Evolutionary conservation across 805 yeast genomes (phyloP).

Genomic region (Zygosaccharomyces siamensis): DNA sequence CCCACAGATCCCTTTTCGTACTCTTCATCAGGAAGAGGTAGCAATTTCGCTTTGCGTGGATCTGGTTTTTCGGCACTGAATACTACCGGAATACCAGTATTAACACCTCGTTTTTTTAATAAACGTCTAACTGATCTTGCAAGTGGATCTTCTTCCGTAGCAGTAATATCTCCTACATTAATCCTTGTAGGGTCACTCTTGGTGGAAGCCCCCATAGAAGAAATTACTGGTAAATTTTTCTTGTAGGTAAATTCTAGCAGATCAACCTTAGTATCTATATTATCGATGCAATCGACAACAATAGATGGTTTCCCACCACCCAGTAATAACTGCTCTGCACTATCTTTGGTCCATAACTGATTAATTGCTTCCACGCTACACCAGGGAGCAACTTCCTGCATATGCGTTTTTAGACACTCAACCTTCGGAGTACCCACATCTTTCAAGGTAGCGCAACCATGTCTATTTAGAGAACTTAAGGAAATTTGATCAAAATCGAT

Average conservation of each 20-base stretch:
- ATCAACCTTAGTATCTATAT: conserved; percentile 94
- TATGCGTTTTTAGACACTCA: conserved; percentile 63
- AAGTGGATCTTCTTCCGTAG: conserved; percentile 90
- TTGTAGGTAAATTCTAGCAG: conserved; percentile 67
- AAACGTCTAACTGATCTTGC: conserved; percentile 83
- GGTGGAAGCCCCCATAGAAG: conserved; percentile 97
- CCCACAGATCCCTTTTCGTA: conserved; percentile 56
- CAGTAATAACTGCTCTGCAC: conserved; percentile 55
- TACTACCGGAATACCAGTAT: conserved; percentile 74
- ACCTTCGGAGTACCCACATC: conserved; percentile 96
- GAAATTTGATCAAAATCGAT: conserved; percentile 97
- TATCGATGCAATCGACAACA: conserved; percentile 93
- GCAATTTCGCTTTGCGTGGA: conserved; percentile 80
- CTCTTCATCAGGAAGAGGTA: conserved; percentile 83
- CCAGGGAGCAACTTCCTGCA: conserved; percentile 89
- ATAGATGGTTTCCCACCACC: conserved; percentile 57
- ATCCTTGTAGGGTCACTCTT: conserved; percentile 93
- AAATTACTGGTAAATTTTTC: conserved; percentile 59
- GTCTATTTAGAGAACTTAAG: conserved; percentile 85
- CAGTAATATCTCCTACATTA: conserved; percentile 81
- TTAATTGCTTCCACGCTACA: conserved; percentile 70
- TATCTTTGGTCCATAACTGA: conserved; percentile 67
- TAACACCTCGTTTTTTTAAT: conserved; percentile 73
- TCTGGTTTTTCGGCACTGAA: conserved; percentile 96
- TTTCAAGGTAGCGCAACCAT: conserved; percentile 82